Evolutionary conservation across 1,284 basidiomycete species (phyloP).

Genomic region (Malassezia cuniculi): DNA sequence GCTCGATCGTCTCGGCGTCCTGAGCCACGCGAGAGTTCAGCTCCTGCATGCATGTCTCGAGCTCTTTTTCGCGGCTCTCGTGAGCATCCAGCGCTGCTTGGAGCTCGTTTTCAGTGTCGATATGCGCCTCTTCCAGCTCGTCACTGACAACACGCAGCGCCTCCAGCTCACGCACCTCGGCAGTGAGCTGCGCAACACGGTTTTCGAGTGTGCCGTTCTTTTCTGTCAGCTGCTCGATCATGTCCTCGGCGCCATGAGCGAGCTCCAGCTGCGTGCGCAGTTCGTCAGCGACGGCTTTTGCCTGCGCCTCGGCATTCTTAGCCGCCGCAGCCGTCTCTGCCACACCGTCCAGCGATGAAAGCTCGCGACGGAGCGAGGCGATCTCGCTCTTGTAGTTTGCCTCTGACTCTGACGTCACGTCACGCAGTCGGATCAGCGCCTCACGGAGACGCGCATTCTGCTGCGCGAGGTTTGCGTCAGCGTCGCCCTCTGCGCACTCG

Average conservation of each 20-base stretch:
- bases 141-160: slow-evolving; percentile 89
- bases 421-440: slow-evolving; percentile 49
- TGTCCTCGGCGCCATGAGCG: slow-evolving; percentile 84
- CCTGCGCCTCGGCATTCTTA: slow-evolving; percentile 19
- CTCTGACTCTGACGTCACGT: slow-evolving; percentile 75
- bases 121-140: slow-evolving; percentile 90
- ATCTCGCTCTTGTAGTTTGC: slow-evolving; percentile 69
- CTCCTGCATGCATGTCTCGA: too few species aligned
- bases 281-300: slow-evolving; percentile 75
- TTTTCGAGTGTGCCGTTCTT: slow-evolving; percentile 66
- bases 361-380: slow-evolving; percentile 75
- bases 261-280: slow-evolving; percentile 89
- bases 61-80: too few species aligned
- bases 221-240: slow-evolving; percentile 88
- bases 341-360: slow-evolving; percentile 43
- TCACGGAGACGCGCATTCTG: slow-evolving; percentile 15
- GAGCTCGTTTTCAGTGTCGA: slow-evolving; percentile 81
- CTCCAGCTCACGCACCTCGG: slow-evolving; percentile 88
- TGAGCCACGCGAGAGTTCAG: slow-evolving; percentile 32
- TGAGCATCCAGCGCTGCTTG: slow-evolving; percentile 63
- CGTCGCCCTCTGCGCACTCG: slow-evolving; percentile 43
- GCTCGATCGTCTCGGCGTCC: slow-evolving; percentile 30
- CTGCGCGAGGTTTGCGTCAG: slow-evolving; percentile 6
- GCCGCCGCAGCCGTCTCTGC: slow-evolving; percentile 21
- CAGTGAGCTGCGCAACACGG: slow-evolving; percentile 84